Percentiles rank a stretch among this genome's conserved stretches.
Conservation (phyloP, 2,329 filamentous ascomycete genomes). For the Penicillium sp. region DNA sequence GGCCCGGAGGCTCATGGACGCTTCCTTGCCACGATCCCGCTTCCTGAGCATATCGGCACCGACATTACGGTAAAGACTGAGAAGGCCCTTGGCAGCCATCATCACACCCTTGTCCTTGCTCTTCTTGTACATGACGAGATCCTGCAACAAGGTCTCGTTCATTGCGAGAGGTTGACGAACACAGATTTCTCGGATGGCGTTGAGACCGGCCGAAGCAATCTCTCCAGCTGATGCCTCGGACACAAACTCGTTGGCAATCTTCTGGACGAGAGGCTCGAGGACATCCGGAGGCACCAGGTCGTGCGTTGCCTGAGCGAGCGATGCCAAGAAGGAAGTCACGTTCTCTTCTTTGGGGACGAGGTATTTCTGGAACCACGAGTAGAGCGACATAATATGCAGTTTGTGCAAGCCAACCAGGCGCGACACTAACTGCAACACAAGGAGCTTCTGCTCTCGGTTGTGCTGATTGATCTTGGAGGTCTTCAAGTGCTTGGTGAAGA, state of each 20-base stretch:
- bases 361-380: conserved; percentile 94
- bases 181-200: conserved; percentile 92
- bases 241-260: conserved; percentile 98
- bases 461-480: conserved; percentile 73
- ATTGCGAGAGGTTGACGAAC: conserved; percentile 91
- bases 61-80: conserved; percentile 87
- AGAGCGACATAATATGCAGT: conserved; percentile 80
- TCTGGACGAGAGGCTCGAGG: conserved; percentile 82
- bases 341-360: conserved; percentile 82
- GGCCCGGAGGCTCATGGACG: conserved; percentile 71
- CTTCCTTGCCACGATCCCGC: conserved; percentile 85
- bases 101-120: conserved; percentile 98
- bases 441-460: conserved; percentile 78
- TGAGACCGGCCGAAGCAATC: conserved; percentile 85
- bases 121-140: conserved; percentile 91
- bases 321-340: conserved; percentile 90
- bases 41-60: conserved; percentile 84
- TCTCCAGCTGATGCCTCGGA: conserved; percentile 88
- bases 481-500: conserved; percentile 89
- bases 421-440: conserved; percentile 87
- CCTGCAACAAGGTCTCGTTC: conserved; percentile 90
- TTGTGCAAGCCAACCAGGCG: conserved; percentile 89
- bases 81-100: conserved; percentile 91
- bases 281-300: conserved; percentile 87
- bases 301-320: conserved; percentile 85